These are phyloP conservation scores for Colletotrichum trifolii DNA, from an alignment of 2,329 filamentous ascomycete species.

Conservation along the genomic window DNA sequence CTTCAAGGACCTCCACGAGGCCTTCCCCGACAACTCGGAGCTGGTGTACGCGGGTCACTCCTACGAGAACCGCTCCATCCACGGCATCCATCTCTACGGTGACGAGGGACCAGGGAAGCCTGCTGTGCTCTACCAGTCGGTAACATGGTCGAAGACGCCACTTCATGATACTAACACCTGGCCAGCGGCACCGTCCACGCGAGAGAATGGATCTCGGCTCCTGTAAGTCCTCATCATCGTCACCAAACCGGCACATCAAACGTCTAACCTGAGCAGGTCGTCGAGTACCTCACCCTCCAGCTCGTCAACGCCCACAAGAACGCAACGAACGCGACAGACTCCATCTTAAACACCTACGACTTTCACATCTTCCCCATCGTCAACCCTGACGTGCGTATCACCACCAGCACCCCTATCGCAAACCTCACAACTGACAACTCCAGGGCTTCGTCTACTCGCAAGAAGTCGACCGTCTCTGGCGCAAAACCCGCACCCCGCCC, in stretches of 20 bases:
- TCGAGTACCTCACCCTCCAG: constrained; percentile 60
- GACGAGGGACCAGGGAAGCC: constrained; percentile 55
- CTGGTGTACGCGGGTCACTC: constrained; percentile 58
- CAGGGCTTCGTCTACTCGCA: constrained; percentile 58
- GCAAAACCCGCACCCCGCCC: constrained; percentile 62
- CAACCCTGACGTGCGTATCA: constrained; percentile 53
- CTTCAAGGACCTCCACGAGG: constrained; percentile 53
- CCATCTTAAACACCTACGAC: constrained; percentile 65
- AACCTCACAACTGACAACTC: constrained; percentile 17
- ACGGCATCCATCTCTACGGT: constrained; percentile 65
- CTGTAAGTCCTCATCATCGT: constrained; percentile 53
- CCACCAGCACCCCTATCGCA: neutral
- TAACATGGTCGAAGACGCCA: neutral
- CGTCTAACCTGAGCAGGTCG: constrained; percentile 38
- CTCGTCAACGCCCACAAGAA: constrained; percentile 54
- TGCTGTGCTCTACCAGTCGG: constrained; percentile 57
- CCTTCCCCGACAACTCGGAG: constrained; percentile 58
- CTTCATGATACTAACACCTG: neutral
- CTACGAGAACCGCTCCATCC: constrained; percentile 62
- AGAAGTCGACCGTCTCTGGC: constrained; percentile 58
- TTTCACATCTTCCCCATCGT: constrained; percentile 65
- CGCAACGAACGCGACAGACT: constrained; percentile 46
- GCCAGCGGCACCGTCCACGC: constrained; percentile 59
- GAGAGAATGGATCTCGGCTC: constrained; percentile 64
- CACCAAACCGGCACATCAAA: constrained; percentile 46